Evolutionary conservation across 345 rosid species (phyloP).

Genomic region (Rhodomyrtus tomentosa): DNA sequence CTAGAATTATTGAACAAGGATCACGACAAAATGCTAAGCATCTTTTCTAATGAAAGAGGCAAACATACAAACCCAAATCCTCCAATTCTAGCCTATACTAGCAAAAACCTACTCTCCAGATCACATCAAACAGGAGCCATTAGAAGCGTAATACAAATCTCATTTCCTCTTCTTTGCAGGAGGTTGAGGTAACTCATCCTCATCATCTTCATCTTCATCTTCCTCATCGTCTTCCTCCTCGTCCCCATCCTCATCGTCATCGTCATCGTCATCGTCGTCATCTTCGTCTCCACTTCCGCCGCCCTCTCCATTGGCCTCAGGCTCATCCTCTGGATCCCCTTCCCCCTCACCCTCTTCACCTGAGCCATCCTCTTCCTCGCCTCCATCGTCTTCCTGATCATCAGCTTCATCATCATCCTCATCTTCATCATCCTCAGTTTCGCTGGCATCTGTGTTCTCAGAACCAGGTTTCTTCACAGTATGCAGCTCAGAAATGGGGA

Average conservation of each 20-base stretch:
- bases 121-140: not conserved
- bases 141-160: not conserved
- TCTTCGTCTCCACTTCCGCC: conserved; percentile 34
- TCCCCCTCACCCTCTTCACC: conserved; percentile 23
- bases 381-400: conserved; percentile 34
- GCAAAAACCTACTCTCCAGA: not conserved
- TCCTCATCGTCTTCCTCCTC: conserved; percentile 18
- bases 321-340: conserved; percentile 37
- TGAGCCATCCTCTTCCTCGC: conserved; percentile 27
- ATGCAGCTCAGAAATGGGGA: conserved; percentile 25
- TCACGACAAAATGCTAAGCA: not conserved
- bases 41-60: not conserved
- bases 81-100: not conserved
- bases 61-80: not conserved
- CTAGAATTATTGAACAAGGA: not conserved
- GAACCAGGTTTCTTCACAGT: conserved; percentile 23
- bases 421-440: conserved; percentile 42
- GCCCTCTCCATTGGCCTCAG: conserved; percentile 27
- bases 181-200: conserved; percentile 37
- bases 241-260: conserved; percentile 7
- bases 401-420: conserved; percentile 25
- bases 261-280: conserved; percentile 20
- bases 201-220: conserved; percentile 32
- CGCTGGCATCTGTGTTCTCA: conserved; percentile 33
- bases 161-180: conserved; percentile 56